Evolutionary conservation across 2,329 filamentous ascomycete species (phyloP).

Genomic region (Cercospora berteroae): DNA sequence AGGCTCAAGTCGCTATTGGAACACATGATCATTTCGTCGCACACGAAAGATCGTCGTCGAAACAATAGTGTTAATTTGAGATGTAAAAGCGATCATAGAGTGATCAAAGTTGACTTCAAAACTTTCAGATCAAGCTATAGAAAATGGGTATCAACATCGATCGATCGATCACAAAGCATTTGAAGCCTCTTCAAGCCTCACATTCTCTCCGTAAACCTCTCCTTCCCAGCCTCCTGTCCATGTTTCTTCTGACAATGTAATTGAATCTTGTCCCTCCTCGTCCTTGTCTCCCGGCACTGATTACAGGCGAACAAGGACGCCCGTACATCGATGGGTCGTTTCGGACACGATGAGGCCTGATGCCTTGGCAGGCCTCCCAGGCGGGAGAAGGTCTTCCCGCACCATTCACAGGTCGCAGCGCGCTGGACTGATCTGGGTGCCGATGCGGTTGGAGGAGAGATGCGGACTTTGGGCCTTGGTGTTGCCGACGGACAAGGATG

Average conservation of each 20-base stretch:
- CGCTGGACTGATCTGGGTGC: background rate
- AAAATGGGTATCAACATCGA: background rate
- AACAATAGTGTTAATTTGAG: too few species aligned
- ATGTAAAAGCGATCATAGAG: too few species aligned
- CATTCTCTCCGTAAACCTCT: background rate
- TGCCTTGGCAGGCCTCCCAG: background rate
- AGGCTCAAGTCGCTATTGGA: too few species aligned
- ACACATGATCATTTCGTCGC: too few species aligned
- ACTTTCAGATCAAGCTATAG: background rate
- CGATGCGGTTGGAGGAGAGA: background rate
- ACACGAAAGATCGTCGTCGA: too few species aligned
- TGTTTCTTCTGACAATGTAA: background rate
- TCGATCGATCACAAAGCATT: background rate
- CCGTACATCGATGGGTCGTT: background rate
- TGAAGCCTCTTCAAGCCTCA: too few species aligned
- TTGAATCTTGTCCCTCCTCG: background rate
- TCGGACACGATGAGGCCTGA: background rate
- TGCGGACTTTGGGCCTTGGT: background rate
- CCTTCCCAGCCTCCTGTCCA: background rate
- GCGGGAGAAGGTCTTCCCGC: background rate
- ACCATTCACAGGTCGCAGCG: background rate
- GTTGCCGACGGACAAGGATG: too few species aligned
- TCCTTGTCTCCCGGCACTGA: background rate
- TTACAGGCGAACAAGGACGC: background rate
- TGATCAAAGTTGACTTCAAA: background rate